These are phyloP conservation scores for Aristolochia fimbriata DNA, from an alignment of 164 flowering plant genomes.

Conservation along the genomic window DNA sequence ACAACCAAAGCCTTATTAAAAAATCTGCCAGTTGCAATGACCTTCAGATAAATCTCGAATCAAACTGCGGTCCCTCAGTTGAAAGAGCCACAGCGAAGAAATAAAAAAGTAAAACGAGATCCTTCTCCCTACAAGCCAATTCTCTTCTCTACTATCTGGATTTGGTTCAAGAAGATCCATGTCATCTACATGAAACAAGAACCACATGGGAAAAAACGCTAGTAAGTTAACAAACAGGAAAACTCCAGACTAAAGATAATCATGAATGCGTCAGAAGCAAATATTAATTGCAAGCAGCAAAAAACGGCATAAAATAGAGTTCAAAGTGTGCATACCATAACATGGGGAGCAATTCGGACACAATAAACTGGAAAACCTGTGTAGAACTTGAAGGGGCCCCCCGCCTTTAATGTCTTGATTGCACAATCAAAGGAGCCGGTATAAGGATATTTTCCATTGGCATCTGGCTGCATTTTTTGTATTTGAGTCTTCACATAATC, in stretches of 20 bases:
- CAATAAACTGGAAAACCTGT: slow-evolving; percentile 94
- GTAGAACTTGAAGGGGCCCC: slow-evolving; percentile 89
- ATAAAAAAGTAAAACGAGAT: background rate
- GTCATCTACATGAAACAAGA: slow-evolving; percentile 61
- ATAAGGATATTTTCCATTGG: slow-evolving; percentile 74
- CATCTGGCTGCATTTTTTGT: slow-evolving; percentile 98
- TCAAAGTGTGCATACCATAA: slow-evolving; percentile 45
- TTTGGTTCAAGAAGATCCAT: slow-evolving; percentile 95
- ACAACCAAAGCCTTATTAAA: no score
- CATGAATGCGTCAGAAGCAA: no score
- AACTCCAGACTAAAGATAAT: no score
- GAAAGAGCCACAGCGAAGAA: background rate
- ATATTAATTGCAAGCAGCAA: no score
- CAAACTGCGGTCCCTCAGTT: background rate
- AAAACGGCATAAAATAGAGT: no score
- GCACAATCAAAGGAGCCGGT: slow-evolving; percentile 84
- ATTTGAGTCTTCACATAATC: slow-evolving; percentile 93
- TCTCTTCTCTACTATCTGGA: slow-evolving; percentile 57
- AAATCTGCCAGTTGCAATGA: no score
- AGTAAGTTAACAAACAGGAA: background rate
- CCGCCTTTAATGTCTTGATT: slow-evolving; percentile 74
- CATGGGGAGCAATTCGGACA: slow-evolving; percentile 93
- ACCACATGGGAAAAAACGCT: background rate
- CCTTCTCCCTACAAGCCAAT: slow-evolving; percentile 38
- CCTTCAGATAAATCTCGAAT: no score